Base-by-base conservation (phyloP, 139 green algal species). In the Picochlorum sp. region DNA sequence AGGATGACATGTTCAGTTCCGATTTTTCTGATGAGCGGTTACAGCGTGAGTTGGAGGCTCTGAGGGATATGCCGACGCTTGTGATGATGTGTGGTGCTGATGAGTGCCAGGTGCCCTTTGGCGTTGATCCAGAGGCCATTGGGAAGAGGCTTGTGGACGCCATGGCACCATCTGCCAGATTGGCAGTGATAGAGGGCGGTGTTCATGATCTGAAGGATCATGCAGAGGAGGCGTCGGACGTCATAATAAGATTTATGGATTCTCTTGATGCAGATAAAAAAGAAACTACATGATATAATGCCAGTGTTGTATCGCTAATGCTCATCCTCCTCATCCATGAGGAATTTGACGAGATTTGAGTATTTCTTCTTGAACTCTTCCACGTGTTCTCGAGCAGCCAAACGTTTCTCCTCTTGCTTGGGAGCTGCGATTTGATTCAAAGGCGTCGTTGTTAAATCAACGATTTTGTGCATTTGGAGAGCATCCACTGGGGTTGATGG, bases 1-100 rank as follows among this genome's bases (percentile, higher is more conserved):
- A 70, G 24, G 85, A 91, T 50, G 79, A 90, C 58, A 85, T 87
- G 71, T 90, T 90, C 61, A 74, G 49, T 14, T 47, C 50, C 13
- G 54, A 63, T 45, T 61, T 85, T 24, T 66, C 49, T 3, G 61
- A 76, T 10, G 61, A 63, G 1, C 63, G 77, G 45, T 45, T 84
- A 13, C 55, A 72, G 58, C 0, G 45, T 26, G 65, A 57, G 55
- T 9, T 51, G 34, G 49, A 32, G 41, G 69, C 4, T 57, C 51
- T 16, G 37, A 57, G 28, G 13, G 66, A 54, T 11, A 37, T 80
- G 8, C 77, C 72, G 24, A 75, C 72, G 3, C 57, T 88, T 4
- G 28, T 85, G 13, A 54, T 88, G n/a, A 28, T 75, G 1, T 73
- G 64, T 14, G 77, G 80, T 0, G 61, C 58, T 1, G 82, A 88